Conservation (phyloP, 495 filamentous ascomycete species). For the Lepidopterella palustris region DNA sequence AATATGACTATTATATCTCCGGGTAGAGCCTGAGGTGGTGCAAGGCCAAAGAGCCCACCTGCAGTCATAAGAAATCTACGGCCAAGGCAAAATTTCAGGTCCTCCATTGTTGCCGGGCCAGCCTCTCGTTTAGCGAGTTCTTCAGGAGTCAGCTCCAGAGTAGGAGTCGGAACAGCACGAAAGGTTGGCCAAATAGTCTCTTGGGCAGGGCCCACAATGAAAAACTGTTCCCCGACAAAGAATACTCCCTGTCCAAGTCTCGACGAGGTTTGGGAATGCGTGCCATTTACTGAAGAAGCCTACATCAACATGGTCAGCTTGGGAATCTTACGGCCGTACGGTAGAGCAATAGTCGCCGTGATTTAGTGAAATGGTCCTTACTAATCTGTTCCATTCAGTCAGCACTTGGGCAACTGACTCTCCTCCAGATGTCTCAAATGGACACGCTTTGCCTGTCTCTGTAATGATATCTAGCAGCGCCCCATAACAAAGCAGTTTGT, state of each 20-base stretch:
- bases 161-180: neutral
- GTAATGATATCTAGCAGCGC: neutral
- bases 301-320: neutral
- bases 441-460: neutral
- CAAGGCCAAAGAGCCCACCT: neutral
- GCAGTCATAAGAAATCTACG: neutral
- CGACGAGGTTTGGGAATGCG: neutral
- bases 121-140: neutral
- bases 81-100: neutral
- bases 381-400: neutral
- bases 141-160: neutral
- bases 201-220: neutral
- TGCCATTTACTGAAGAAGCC: neutral
- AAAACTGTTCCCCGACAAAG: neutral
- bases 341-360: no score
- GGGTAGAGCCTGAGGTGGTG: neutral
- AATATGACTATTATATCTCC: constrained; percentile 4
- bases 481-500: no score
- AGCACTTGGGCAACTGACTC: neutral
- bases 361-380: neutral
- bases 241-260: neutral
- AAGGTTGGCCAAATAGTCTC: neutral
- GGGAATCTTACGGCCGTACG: neutral
- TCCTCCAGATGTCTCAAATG: neutral
- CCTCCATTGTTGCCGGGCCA: neutral